A percentile compares a stretch with the other conserved stretches of the same genome.
Conservation (phyloP, 257 asterid genomes). For the Plantago elongata region DNA sequence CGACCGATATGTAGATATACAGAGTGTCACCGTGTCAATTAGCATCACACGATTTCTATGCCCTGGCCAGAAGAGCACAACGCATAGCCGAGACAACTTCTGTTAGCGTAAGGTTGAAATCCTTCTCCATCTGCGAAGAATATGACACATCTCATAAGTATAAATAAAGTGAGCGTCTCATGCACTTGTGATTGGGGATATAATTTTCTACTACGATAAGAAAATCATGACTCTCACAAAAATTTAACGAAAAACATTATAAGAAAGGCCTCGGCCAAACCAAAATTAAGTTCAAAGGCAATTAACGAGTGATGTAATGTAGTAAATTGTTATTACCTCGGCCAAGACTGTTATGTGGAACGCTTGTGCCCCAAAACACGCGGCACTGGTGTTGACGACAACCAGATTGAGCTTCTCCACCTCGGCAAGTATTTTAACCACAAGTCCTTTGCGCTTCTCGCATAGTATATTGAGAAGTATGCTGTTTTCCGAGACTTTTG, state of each 20-base stretch:
- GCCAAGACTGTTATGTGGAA: conserved; percentile 36
- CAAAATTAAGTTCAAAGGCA: too few species aligned
- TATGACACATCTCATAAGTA: neutral
- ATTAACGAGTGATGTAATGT: too few species aligned
- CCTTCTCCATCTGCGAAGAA: conserved; percentile 7
- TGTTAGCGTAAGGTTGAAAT: neutral
- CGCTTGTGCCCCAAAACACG: conserved; percentile 23
- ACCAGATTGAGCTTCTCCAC: conserved; percentile 36
- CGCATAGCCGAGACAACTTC: conserved; percentile 5
- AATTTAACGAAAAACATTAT: too few species aligned
- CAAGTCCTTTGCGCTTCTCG: conserved; percentile 30
- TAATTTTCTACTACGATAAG: too few species aligned
- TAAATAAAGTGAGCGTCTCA: too few species aligned
- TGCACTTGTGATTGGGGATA: too few species aligned
- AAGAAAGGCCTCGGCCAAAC: too few species aligned
- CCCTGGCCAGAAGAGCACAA: neutral
- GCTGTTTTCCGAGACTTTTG: conserved; percentile 22
- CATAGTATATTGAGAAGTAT: conserved; percentile 31
- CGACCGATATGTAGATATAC: too few species aligned
- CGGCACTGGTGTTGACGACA: conserved; percentile 26
- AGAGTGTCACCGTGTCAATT: too few species aligned
- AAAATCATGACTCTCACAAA: too few species aligned
- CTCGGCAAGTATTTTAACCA: conserved; percentile 21
- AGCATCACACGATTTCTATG: neutral
- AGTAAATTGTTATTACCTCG: conserved; percentile 20